Conservation (phyloP, 1,139 yeast species). For the Komagataea norvegica region DNA sequence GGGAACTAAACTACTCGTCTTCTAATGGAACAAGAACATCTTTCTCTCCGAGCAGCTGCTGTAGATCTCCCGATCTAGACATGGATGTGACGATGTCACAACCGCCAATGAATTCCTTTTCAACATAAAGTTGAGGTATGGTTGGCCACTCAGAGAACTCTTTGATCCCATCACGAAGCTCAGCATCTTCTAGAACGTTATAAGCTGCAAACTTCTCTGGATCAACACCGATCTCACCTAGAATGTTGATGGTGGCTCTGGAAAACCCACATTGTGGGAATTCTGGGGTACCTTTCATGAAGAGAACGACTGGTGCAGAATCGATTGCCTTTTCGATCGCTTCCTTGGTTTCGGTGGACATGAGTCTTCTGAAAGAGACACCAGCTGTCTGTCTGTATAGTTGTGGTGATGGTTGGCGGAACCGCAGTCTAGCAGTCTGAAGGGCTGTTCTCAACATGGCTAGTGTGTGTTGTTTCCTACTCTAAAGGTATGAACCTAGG, state of each 20-base stretch:
- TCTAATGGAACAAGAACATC: conserved; percentile 67
- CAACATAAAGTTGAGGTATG: conserved; percentile 56
- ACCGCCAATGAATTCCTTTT: conserved; percentile 90
- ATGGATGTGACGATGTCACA: conserved; percentile 91
- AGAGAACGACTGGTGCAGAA: conserved; percentile 90
- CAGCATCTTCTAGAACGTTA: conserved; percentile 92
- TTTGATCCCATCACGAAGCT: conserved; percentile 87
- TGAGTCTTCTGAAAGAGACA: conserved; percentile 39
- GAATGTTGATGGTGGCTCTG: conserved; percentile 84
- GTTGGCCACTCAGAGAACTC: conserved; percentile 97
- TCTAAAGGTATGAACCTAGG: too few relatives aligned
- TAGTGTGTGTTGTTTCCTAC: background rate
- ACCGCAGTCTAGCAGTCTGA: conserved; percentile 4
- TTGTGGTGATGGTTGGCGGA: conserved; percentile 9
- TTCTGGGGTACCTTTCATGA: conserved; percentile 97
- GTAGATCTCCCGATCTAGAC: conserved; percentile 91
- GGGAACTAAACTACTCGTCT: conserved; percentile 31
- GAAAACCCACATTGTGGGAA: conserved; percentile 98
- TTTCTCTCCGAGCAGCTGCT: conserved; percentile 74
- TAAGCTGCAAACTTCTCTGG: conserved; percentile 95
- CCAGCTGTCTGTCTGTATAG: conserved; percentile 3
- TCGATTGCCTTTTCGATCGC: conserved; percentile 83
- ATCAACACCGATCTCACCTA: conserved; percentile 97
- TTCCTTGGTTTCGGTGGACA: conserved; percentile 71
- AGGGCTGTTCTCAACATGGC: conserved; percentile 8